Conservation (phyloP, 768 basidiomycete species). For the Hypholoma fasciculare region DNA sequence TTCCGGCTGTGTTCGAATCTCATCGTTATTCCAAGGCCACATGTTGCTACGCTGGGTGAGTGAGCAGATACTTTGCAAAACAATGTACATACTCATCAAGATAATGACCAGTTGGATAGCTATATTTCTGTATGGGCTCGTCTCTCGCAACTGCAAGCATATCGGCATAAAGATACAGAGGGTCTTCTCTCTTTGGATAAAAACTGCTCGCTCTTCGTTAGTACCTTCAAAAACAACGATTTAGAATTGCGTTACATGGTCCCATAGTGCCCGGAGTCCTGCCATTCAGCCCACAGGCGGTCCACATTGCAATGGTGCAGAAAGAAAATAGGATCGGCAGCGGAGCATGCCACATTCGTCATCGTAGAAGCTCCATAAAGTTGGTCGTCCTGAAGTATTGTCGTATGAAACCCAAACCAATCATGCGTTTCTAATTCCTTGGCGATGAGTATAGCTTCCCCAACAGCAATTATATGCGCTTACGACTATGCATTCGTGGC, state of each 20-base stretch:
- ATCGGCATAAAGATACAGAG: conserved; percentile 9
- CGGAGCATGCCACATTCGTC: conserved; percentile 6
- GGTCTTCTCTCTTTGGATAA: conserved; percentile 7
- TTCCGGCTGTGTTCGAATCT: not conserved
- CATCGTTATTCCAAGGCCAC: conserved; percentile 13
- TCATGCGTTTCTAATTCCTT: conserved; percentile 7
- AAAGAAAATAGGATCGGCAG: conserved; percentile 10
- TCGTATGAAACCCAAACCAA: conserved; percentile 15
- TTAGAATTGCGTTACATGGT: conserved; percentile 1
- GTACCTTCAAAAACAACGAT: not conserved
- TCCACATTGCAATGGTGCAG: conserved; percentile 14
- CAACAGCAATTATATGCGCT: not conserved
- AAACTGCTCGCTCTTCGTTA: not conserved
- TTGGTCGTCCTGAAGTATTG: conserved; percentile 12
- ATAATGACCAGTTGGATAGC: conserved; percentile 10
- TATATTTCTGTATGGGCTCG: conserved; percentile 1
- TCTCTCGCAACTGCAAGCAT: not conserved
- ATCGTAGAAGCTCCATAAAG: conserved; percentile 10
- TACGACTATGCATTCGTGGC: conserved; percentile 14
- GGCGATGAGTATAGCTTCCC: not conserved
- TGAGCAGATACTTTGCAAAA: not conserved
- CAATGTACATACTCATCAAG: conserved; percentile 5
- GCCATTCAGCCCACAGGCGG: conserved; percentile 14
- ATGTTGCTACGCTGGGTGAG: conserved; percentile 1
- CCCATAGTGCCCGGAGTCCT: conserved; percentile 13